Conservation (phyloP, 1,284 basidiomycete species). For the Trametes versicolor region DNA sequence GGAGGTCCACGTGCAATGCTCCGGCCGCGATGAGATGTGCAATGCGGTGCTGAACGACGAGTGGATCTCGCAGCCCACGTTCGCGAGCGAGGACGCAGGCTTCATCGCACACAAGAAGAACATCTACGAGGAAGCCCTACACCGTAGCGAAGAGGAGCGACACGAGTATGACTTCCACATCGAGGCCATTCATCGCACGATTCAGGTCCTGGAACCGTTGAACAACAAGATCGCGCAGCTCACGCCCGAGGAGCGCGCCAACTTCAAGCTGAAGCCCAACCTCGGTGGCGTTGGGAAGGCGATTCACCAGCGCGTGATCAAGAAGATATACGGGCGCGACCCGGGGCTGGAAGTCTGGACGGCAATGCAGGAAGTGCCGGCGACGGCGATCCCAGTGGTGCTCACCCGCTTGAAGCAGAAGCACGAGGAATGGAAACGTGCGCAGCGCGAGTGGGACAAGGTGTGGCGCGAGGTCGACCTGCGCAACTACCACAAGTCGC, state of each 20-base stretch:
- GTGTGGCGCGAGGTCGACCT: slow-evolving; percentile 98
- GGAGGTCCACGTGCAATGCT: slow-evolving; percentile 91
- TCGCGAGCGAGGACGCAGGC: slow-evolving; percentile 92
- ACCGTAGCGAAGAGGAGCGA: slow-evolving; percentile 96
- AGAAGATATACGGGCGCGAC: slow-evolving; percentile 95
- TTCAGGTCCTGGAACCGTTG: slow-evolving; percentile 92
- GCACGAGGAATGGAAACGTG: slow-evolving; percentile 99
- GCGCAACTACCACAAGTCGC: slow-evolving; percentile 90
- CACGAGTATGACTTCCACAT: slow-evolving; percentile 99
- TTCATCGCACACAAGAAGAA: slow-evolving; percentile 96
- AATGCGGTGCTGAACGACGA: slow-evolving; percentile 96
- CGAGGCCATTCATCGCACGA: slow-evolving; percentile 95
- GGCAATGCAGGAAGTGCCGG: slow-evolving; percentile 94
- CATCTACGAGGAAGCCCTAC: slow-evolving; percentile 96
- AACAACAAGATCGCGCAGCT: slow-evolving; percentile 90
- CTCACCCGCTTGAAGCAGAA: slow-evolving; percentile 94
- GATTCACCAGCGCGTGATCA: slow-evolving; percentile 94
- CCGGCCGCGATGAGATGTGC: slow-evolving; percentile 97
- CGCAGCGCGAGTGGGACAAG: slow-evolving; percentile 99
- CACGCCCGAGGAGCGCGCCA: slow-evolving; percentile 81
- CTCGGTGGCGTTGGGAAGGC: slow-evolving; percentile 91
- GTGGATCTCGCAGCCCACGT: slow-evolving; percentile 96
- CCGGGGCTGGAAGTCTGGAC: slow-evolving; percentile 90
- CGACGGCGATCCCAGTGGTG: slow-evolving; percentile 92
- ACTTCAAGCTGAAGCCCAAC: slow-evolving; percentile 92